A percentile compares a stretch with the other conserved stretches of the same genome.
Evolutionary conservation across 192 early-diverging fungal genomes (phyloP).

Genomic region (Linnemannia elongata): DNA sequence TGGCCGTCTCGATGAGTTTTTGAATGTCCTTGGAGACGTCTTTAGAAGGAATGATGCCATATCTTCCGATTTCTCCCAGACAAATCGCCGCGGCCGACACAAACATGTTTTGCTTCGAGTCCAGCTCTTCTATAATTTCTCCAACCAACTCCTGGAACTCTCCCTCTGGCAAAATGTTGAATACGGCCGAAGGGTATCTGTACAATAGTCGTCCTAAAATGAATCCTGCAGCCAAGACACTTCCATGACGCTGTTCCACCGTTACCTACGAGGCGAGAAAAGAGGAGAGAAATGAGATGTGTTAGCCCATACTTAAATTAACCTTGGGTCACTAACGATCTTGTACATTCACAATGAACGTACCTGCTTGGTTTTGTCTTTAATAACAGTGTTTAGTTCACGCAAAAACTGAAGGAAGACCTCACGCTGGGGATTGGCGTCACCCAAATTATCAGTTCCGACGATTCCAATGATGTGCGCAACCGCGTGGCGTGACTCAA

Average conservation of each 20-base stretch:
- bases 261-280: conserved; percentile 37
- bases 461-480: conserved; percentile 83
- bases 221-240: conserved; percentile 77
- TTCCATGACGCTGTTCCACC: conserved; percentile 74
- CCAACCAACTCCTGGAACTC: conserved; percentile 50
- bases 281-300: neutral
- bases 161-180: conserved; percentile 51
- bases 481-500: conserved; percentile 75
- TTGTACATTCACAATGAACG: neutral
- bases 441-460: conserved; percentile 67
- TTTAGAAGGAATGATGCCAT: conserved; percentile 60
- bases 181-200: conserved; percentile 59
- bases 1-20: conserved; percentile 65
- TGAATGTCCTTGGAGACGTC: conserved; percentile 40
- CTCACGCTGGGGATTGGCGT: conserved; percentile 29
- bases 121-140: conserved; percentile 64
- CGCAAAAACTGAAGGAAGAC: conserved; percentile 59
- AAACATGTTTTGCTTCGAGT: conserved; percentile 64
- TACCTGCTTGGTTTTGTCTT: conserved; percentile 65
- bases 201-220: conserved; percentile 74
- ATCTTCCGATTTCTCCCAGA: conserved; percentile 81
- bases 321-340: neutral
- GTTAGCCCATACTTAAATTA: neutral
- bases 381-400: conserved; percentile 45
- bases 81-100: conserved; percentile 74